Evolutionary conservation across 345 rosid species (phyloP).

Genomic region (Rubroshorea leprosula): DNA sequence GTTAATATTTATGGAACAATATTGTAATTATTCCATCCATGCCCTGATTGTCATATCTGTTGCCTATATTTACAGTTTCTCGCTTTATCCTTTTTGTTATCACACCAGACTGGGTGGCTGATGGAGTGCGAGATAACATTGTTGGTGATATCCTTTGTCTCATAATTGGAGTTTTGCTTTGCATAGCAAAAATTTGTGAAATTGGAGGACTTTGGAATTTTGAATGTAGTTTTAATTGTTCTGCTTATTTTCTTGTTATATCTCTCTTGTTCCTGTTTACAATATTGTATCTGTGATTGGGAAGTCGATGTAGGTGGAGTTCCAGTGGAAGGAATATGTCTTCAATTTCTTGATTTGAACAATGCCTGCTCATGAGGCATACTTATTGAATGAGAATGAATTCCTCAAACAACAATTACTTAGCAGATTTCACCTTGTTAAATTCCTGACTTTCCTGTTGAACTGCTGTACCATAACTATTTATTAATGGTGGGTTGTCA

Average conservation of each 20-base stretch:
- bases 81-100: conserved; percentile 38
- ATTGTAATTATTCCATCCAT: neutral
- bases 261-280: conserved; percentile 31
- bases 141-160: conserved; percentile 39
- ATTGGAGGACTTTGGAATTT: conserved; percentile 17
- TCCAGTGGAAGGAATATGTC: neutral
- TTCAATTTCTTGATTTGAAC: neutral
- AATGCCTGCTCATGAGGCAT: neutral
- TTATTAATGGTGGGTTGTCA: too few relatives aligned
- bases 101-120: conserved; percentile 32
- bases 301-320: neutral
- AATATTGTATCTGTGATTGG: conserved; percentile 15
- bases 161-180: conserved; percentile 20
- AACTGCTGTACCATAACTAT: too few relatives aligned
- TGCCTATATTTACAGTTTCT: conserved; percentile 22
- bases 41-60: neutral
- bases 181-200: conserved; percentile 27
- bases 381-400: neutral
- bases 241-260: conserved; percentile 26
- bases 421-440: too few relatives aligned
- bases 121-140: conserved; percentile 34
- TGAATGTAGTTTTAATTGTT: conserved; percentile 22
- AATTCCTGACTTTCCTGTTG: too few relatives aligned
- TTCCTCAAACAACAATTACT: too few relatives aligned
- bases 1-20: neutral